A percentile compares a stretch with the other conserved stretches of the same genome.
Evolutionary conservation across 345 rosid genomes (phyloP).

Genomic region (Cardiospermum halicacabum): DNA sequence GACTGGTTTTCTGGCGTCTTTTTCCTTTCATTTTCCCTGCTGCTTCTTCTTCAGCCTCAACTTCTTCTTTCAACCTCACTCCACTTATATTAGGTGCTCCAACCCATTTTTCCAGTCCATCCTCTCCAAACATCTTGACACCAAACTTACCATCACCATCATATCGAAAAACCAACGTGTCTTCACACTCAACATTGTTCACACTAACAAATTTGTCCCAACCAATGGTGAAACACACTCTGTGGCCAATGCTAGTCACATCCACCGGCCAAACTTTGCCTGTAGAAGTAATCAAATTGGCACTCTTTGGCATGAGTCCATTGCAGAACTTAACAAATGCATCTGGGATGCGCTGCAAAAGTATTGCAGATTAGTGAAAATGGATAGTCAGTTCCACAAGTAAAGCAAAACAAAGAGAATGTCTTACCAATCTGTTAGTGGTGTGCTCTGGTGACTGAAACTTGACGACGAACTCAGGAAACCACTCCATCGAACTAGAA

Average conservation of each 20-base stretch:
- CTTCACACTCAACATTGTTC: neutral
- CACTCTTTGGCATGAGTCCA: neutral
- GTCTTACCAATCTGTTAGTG: slow-evolving; percentile 8
- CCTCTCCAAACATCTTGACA: neutral
- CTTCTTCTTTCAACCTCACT: neutral
- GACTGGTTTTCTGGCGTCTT: no score
- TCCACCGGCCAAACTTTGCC: slow-evolving; percentile 3
- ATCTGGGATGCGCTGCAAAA: neutral
- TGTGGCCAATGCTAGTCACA: neutral
- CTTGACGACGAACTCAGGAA: slow-evolving; percentile 19
- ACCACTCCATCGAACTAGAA: neutral
- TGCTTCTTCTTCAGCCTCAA: neutral
- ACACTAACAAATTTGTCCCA: slow-evolving; percentile 12
- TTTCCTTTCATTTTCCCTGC: no score
- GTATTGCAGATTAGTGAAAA: neutral
- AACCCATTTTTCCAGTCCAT: neutral
- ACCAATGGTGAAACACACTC: slow-evolving; percentile 1
- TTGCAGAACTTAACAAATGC: neutral
- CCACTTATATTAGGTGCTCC: neutral
- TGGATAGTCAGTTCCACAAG: no score
- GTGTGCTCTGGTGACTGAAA: neutral
- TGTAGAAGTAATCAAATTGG: neutral
- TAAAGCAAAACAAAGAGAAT: neutral
- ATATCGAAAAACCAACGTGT: slow-evolving; percentile 1
- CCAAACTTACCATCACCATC: neutral